Percentiles rank a stretch among this genome's conserved stretches.
phyloP scores from a whole-genome alignment of 2,329 filamentous ascomycete genomes.

The Calonectria fujianensis region DNA sequence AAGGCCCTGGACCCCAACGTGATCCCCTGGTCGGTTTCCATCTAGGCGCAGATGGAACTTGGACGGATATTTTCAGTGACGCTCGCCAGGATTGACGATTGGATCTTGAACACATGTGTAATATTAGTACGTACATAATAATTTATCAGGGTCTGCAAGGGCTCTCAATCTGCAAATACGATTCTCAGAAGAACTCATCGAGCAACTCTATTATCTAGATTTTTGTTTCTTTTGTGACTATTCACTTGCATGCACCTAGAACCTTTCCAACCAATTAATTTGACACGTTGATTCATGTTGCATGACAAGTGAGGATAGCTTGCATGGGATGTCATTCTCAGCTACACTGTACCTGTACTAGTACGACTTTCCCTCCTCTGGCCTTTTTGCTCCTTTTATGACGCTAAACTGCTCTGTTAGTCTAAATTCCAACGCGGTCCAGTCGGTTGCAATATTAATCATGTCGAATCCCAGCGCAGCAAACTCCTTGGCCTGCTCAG shows the following conservation, averaged over 20 bases:
- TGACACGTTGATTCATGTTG: no score
- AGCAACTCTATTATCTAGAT: no score
- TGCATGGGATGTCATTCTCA: neutral
- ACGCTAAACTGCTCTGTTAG: neutral
- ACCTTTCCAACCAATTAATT: no score
- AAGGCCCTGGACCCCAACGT: constrained; percentile 1
- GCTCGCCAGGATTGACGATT: neutral
- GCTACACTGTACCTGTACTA: neutral
- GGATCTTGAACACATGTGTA: neutral
- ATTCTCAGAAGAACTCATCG: no score
- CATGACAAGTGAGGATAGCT: neutral
- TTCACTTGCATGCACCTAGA: no score
- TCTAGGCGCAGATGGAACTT: neutral
- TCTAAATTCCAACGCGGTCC: neutral
- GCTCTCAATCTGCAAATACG: no score
- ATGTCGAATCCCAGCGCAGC: constrained; percentile 58
- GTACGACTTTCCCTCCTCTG: neutral
- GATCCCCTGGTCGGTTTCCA: neutral
- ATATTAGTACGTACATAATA: neutral
- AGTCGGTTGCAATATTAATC: neutral
- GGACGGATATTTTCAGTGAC: no score
- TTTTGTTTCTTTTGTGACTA: no score
- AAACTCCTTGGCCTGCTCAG: constrained; percentile 71
- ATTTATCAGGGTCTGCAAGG: no score
- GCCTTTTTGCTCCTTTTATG: neutral